Base-by-base conservation (phyloP, 208 protist genomes). In the Blastocrithidia nonstop region DNA sequence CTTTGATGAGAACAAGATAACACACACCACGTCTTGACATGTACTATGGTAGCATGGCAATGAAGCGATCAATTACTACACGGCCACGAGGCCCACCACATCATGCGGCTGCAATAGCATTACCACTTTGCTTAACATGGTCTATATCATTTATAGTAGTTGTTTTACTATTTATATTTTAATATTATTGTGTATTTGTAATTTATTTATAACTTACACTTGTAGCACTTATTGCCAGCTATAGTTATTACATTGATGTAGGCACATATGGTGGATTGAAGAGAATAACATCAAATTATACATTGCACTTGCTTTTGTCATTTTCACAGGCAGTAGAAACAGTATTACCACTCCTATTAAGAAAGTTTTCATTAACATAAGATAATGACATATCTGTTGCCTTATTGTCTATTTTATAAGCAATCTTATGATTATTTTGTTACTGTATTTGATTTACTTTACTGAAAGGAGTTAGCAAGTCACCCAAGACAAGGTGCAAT, bases 231-330 rank as follows among this genome's bases (percentile, higher is more conserved):
- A 76, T 48, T 2, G 84, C 80, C 2, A 58, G 29, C 31, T 79
- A 20, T 17, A 93, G 53, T 62, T 93, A 79, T 47, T 70, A 69
- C 50, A 74, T 58, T 7, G 65, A 79, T 1, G 84, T 93, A 15
- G 84, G 84, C 23, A 93, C 84, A 52, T 93, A 93, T 6, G 84
- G 84, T 8, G 84, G 84, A 42, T 93, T 93, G 51, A 89, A 89
- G 15, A 93, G 56, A 5, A 93, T 50, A 0, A 88, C 55, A 45
- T 93, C 84, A 48, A 85, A 84, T 7, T n/a, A n/a, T n/a, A n/a
- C n/a, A n/a, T n/a, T n/a, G n/a, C n/a, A n/a, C n/a, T n/a, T n/a
- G n/a, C n/a, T n/a, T n/a, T n/a, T n/a, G n/a, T n/a, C n/a, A n/a
- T n/a, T n/a, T n/a, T n/a, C n/a, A n/a, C n/a, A n/a, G n/a, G n/a